Conservation (phyloP, 2,329 filamentous ascomycete species). For the Scorias spongiosa region DNA sequence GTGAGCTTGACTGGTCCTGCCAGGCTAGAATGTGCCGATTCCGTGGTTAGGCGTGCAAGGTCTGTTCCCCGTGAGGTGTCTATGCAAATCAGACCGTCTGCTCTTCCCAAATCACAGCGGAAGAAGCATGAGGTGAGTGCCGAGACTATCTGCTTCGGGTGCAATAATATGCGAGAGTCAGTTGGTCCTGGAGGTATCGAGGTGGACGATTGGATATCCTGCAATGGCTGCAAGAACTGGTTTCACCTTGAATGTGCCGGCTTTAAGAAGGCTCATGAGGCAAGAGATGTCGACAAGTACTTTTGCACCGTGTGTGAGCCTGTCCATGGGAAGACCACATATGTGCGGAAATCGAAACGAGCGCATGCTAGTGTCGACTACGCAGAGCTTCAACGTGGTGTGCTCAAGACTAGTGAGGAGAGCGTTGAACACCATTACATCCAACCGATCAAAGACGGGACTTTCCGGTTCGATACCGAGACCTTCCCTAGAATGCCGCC, state of each 20-base stretch:
- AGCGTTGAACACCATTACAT: constrained; percentile 54
- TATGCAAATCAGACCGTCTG: constrained; percentile 12
- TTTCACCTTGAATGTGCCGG: constrained; percentile 53
- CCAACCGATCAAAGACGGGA: constrained; percentile 49
- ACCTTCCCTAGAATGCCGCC: constrained; percentile 49
- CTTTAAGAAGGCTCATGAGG: constrained; percentile 48
- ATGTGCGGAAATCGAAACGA: constrained; percentile 49
- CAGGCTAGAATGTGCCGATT: background rate
- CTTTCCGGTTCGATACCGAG: constrained; percentile 44
- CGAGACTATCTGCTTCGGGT: constrained; percentile 40
- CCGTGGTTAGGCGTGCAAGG: constrained; percentile 4
- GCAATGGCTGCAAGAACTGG: constrained; percentile 54
- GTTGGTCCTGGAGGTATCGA: constrained; percentile 29
- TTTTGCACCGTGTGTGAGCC: constrained; percentile 47
- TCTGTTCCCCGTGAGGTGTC: constrained; percentile 16
- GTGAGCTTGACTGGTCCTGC: constrained; percentile 6
- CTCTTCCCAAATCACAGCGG: constrained; percentile 14
- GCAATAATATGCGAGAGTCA: constrained; percentile 38
- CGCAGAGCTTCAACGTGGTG: constrained; percentile 50
- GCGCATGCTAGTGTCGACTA: constrained; percentile 54
- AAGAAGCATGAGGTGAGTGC: constrained; percentile 13
- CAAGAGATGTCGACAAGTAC: constrained; percentile 52
- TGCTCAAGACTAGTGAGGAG: constrained; percentile 49
- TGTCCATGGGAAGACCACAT: constrained; percentile 47
- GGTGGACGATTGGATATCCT: constrained; percentile 49